Conservation (phyloP, 2,329 filamentous ascomycete genomes). For the Trichoderma guizhouense region DNA sequence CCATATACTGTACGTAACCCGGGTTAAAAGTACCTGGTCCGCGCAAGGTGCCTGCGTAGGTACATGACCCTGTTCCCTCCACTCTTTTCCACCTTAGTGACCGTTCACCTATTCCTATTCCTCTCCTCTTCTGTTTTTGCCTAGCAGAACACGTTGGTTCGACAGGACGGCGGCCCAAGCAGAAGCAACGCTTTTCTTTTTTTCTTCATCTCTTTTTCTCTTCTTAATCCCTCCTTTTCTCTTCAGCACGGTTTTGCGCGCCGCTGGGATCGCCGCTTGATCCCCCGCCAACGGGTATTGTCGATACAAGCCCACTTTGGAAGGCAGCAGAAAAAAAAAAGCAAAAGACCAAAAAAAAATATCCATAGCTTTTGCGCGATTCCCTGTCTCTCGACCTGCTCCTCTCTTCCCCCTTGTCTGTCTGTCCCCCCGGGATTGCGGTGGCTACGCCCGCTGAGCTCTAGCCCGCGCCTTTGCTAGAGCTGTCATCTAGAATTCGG, state of each 20-base stretch:
- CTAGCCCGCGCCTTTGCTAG: neutral
- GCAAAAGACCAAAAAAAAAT: neutral
- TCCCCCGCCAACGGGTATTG: neutral
- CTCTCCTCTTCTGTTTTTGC: neutral
- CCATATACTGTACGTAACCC: neutral
- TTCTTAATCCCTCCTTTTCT: neutral
- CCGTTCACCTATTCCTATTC: neutral
- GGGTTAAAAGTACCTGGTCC: neutral
- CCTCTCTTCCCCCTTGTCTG: neutral
- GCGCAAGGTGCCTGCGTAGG: neutral
- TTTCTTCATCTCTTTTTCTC: neutral
- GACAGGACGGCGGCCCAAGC: neutral
- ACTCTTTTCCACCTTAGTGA: neutral
- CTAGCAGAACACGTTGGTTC: neutral
- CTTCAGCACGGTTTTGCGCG: neutral
- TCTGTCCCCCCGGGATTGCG: neutral
- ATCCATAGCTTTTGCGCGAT: neutral
- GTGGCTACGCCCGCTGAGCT: conserved; percentile 12
- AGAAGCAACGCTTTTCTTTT: neutral
- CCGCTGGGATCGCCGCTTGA: neutral
- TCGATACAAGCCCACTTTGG: neutral
- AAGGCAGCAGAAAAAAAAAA: neutral
- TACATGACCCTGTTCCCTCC: neutral
- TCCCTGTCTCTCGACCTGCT: neutral
- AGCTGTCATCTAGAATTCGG: neutral